Conservation (phyloP, 2,329 filamentous ascomycete species). For the Paradendryphiella salina region DNA sequence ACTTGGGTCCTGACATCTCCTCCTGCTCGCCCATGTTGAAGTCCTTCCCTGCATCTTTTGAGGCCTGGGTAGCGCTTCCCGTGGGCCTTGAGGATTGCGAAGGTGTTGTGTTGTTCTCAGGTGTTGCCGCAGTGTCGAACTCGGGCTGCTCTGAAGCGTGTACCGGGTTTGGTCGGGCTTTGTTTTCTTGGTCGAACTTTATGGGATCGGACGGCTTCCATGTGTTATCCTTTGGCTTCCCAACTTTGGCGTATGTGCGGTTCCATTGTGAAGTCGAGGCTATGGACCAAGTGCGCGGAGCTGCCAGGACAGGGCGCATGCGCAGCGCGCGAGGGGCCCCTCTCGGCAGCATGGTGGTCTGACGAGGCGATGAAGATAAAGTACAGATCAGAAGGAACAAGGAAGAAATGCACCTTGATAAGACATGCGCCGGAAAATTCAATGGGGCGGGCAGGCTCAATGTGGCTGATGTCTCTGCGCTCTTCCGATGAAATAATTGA, state of each 20-base stretch:
- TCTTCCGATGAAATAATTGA: slow-evolving; percentile 30
- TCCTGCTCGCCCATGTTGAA: slow-evolving; percentile 40
- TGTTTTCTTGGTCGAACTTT: slow-evolving; percentile 41
- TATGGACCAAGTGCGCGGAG: slow-evolving; percentile 32
- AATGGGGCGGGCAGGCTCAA: not conserved
- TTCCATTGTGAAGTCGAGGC: slow-evolving; percentile 36
- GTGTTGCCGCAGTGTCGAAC: slow-evolving; percentile 27
- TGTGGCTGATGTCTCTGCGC: slow-evolving; percentile 1
- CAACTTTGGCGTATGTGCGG: slow-evolving; percentile 32
- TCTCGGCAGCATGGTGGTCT: slow-evolving; percentile 42
- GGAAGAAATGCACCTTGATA: slow-evolving; percentile 5
- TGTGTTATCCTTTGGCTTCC: slow-evolving; percentile 43
- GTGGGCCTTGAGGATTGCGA: slow-evolving; percentile 32
- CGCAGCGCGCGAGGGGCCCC: slow-evolving; percentile 43
- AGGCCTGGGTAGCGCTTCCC: slow-evolving; percentile 21
- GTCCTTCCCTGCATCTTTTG: slow-evolving; percentile 22
- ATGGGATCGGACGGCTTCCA: slow-evolving; percentile 49
- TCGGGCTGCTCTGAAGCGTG: slow-evolving; percentile 44
- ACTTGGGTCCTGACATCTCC: slow-evolving; percentile 43
- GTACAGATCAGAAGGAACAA: slow-evolving; percentile 24
- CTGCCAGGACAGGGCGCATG: slow-evolving; percentile 30
- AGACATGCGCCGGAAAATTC: slow-evolving; percentile 1
- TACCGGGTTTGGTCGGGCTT: slow-evolving; percentile 28
- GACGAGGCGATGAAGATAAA: slow-evolving; percentile 1
- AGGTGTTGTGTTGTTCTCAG: slow-evolving; percentile 28